These are phyloP conservation scores for Cubamyces lactineus DNA, from an alignment of 768 basidiomycete species.

Conservation along the genomic window DNA sequence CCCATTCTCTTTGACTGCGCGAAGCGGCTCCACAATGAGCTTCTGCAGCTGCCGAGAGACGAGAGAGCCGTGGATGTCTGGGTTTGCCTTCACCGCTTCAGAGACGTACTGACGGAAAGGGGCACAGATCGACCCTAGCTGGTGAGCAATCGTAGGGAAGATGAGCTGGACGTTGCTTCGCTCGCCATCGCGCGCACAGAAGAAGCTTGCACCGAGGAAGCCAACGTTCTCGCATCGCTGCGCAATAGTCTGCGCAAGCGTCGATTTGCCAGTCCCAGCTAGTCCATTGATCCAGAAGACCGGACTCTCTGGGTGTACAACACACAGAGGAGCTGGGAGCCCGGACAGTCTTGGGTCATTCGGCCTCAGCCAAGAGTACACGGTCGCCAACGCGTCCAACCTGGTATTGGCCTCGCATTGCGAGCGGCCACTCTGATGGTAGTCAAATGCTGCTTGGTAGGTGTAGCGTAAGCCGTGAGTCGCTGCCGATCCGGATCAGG, in stretches of 20 bases:
- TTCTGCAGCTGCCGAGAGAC: conserved; percentile 15
- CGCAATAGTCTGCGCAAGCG: conserved; percentile 16
- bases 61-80: conserved; percentile 2
- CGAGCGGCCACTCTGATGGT: background rate
- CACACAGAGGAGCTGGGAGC: background rate
- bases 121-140: conserved; percentile 7
- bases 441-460: background rate
- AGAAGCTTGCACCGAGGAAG: conserved; percentile 23
- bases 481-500: background rate
- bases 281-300: conserved; percentile 23
- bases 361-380: conserved; percentile 1
- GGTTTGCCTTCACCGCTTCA: conserved; percentile 4
- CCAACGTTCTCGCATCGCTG: conserved; percentile 2
- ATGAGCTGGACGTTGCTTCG: conserved; percentile 17
- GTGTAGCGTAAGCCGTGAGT: background rate
- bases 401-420: background rate
- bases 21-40: conserved; percentile 18
- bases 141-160: conserved; percentile 22
- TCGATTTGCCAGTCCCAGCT: conserved; percentile 23
- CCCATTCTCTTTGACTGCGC: background rate
- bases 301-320: background rate
- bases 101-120: background rate
- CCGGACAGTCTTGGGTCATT: background rate
- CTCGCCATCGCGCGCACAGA: conserved; percentile 21
- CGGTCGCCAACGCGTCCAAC: background rate